Conservation (phyloP, 192 early-diverging fungal species). For the Bifiguratus adelaidae region DNA sequence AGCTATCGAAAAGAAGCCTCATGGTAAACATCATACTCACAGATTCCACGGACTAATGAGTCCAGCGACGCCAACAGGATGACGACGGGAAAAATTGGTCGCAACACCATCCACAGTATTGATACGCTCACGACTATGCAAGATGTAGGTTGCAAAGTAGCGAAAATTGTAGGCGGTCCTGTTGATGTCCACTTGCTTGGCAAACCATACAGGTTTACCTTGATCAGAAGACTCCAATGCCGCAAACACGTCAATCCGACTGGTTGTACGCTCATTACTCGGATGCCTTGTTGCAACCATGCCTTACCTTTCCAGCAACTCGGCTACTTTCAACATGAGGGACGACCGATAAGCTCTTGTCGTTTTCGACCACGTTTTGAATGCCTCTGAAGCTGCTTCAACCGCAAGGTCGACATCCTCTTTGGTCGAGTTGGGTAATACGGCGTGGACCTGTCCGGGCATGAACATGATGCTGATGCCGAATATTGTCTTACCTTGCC, state of each 20-base stretch:
- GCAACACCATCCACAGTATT: constrained; percentile 35
- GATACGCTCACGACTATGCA: constrained; percentile 31
- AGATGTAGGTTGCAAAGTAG: constrained; percentile 51
- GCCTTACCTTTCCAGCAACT: constrained; percentile 33
- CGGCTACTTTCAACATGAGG: constrained; percentile 45
- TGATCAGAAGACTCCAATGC: constrained; percentile 58
- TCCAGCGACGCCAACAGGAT: constrained; percentile 55
- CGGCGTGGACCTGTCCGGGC: constrained; percentile 29
- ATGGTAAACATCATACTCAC: constrained; percentile 9
- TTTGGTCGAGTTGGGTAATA: constrained; percentile 41
- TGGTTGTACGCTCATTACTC: constrained; percentile 58
- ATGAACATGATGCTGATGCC: neutral
- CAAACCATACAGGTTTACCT: constrained; percentile 54
- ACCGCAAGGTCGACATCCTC: constrained; percentile 52
- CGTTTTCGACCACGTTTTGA: constrained; percentile 48
- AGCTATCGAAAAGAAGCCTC: neutral
- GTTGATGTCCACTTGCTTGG: constrained; percentile 49
- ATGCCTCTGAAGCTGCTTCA: constrained; percentile 45
- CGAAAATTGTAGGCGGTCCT: constrained; percentile 52
- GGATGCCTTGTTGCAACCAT: constrained; percentile 47
- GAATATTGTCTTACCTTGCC: neutral
- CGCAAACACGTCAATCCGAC: constrained; percentile 45
- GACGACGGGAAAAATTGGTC: constrained; percentile 31
- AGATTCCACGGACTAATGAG: constrained; percentile 64
- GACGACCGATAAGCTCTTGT: constrained; percentile 27